These are phyloP conservation scores for Clausena lansium DNA, from an alignment of 345 rosid species.

Conservation along the genomic window DNA sequence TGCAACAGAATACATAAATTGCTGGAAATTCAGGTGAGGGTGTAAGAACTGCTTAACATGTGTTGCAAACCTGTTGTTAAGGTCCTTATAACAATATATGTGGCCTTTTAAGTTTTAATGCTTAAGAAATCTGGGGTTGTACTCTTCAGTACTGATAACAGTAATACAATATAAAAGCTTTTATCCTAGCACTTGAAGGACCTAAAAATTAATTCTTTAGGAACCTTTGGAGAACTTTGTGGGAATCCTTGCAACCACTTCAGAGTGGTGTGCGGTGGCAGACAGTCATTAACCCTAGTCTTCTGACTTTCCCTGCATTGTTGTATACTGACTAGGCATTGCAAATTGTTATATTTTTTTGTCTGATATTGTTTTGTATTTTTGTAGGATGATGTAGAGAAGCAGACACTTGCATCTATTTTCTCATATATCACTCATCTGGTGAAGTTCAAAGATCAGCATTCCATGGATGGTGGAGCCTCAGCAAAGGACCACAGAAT, in stretches of 20 bases:
- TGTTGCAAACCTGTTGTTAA: not conserved
- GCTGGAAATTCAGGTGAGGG: constrained; percentile 49
- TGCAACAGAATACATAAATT: constrained; percentile 63
- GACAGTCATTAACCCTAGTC: not conserved
- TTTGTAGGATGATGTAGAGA: constrained; percentile 55
- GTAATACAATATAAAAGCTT: not conserved
- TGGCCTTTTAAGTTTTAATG: not conserved
- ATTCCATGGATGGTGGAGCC: constrained; percentile 44
- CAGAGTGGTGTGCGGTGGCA: not conserved
- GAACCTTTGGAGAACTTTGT: not conserved
- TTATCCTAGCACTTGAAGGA: not conserved
- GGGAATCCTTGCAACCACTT: not conserved
- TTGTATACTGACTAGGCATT: not conserved
- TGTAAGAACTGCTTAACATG: not conserved
- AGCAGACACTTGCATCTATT: constrained; percentile 39
- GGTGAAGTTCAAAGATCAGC: constrained; percentile 70
- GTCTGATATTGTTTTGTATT: not conserved
- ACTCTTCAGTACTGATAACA: not conserved
- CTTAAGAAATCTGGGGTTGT: not conserved
- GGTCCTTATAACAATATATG: not conserved
- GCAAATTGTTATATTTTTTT: not conserved
- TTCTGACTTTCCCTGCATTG: not conserved
- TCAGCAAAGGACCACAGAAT: constrained; percentile 59
- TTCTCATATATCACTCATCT: constrained; percentile 69
- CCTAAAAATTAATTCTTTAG: not conserved